A percentile compares a stretch with the other conserved stretches of the same genome.
These are phyloP conservation scores for Salix suchowensis DNA, from an alignment of 345 rosid species.

Conservation along the genomic window DNA sequence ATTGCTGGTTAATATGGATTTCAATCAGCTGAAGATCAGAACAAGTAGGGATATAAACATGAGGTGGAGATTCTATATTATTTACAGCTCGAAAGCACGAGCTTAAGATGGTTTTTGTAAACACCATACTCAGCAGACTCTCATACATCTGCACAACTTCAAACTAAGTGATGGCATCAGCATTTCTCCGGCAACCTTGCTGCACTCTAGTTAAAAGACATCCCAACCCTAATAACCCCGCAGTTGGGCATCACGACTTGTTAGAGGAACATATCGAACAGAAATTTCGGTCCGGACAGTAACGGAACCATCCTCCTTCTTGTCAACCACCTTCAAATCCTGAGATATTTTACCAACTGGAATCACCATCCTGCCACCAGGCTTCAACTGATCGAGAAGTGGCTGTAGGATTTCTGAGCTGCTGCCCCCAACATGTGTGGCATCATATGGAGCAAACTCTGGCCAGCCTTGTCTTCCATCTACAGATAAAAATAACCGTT, in stretches of 20 bases:
- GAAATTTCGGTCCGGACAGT: constrained; percentile 55
- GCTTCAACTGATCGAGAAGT: constrained; percentile 89
- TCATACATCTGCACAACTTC: constrained; percentile 3
- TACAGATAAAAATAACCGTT: constrained; percentile 14
- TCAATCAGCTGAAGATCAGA: not conserved
- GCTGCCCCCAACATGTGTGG: constrained; percentile 97
- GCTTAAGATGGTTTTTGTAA: not conserved
- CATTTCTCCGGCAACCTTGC: not conserved
- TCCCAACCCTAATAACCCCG: constrained; percentile 4
- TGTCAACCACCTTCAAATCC: constrained; percentile 74
- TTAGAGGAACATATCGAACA: constrained; percentile 90
- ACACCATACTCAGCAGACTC: not conserved
- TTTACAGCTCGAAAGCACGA: not conserved
- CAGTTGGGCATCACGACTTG: constrained; percentile 80
- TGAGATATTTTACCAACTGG: constrained; percentile 84
- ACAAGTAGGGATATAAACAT: not conserved
- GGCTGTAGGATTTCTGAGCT: constrained; percentile 79
- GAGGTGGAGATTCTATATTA: not conserved
- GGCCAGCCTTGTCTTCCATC: constrained; percentile 95
- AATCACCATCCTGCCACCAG: constrained; percentile 97
- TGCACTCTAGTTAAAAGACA: not conserved
- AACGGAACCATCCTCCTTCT: constrained; percentile 71
- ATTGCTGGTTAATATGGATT: no score
- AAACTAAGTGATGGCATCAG: not conserved
- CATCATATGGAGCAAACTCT: constrained; percentile 84